Percentiles rank a stretch among this genome's conserved stretches.
These are phyloP conservation scores for Beauveria sp. DNA, from an alignment of 2,329 filamentous ascomycete genomes.

Conservation along the genomic window DNA sequence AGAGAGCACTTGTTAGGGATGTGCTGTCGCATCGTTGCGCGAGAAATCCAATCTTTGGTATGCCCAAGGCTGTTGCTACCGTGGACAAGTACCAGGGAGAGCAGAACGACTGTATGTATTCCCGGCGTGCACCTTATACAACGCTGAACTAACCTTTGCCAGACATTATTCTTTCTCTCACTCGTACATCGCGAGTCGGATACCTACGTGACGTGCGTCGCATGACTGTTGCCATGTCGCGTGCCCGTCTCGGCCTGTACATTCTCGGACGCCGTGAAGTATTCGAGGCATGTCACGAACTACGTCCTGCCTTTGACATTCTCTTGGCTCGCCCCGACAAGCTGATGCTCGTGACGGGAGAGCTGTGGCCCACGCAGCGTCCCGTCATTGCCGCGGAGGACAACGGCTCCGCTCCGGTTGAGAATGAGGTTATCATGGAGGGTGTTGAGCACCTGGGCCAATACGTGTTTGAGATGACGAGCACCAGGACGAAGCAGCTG, in stretches of 20 bases:
- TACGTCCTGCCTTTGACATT: constrained; percentile 76
- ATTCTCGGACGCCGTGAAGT: constrained; percentile 81
- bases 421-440: constrained; percentile 67
- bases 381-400: constrained; percentile 31
- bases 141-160: constrained; percentile 16
- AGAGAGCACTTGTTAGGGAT: constrained; percentile 80
- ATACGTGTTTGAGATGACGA: constrained; percentile 95
- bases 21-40: constrained; percentile 78
- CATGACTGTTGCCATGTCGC: constrained; percentile 88
- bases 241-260: constrained; percentile 85
- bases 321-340: constrained; percentile 74
- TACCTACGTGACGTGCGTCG: constrained; percentile 91
- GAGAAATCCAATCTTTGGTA: constrained; percentile 74
- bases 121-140: background rate
- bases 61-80: constrained; percentile 84
- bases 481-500: constrained; percentile 47
- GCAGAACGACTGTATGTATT: constrained; percentile 87
- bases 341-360: constrained; percentile 71
- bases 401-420: constrained; percentile 27
- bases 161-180: constrained; percentile 92
- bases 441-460: constrained; percentile 89
- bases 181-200: constrained; percentile 78
- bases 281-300: constrained; percentile 82
- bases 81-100: constrained; percentile 99
- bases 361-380: constrained; percentile 71